Base-by-base conservation (phyloP, 2,329 filamentous ascomycete genomes). In the Cordyceps militaris region DNA sequence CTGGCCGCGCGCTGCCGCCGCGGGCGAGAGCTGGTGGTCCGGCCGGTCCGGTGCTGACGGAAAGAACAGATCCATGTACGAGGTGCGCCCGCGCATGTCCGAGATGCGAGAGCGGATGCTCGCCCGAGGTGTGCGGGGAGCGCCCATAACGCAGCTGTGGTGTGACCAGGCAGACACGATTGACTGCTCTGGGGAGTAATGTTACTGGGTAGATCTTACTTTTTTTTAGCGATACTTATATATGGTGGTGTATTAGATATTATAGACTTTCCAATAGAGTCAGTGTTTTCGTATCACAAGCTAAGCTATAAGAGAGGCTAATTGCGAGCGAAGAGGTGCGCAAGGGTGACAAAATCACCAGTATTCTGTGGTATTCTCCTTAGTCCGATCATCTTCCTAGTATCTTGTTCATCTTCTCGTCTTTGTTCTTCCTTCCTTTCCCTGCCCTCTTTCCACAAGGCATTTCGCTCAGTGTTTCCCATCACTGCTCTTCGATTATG, bases 1-100 rank as follows among this genome's bases (percentile, higher is more conserved):
- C 9, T 96, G 90, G 91, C 90, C 91, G 8, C 79, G 91, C 6
- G 84, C 83, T 1, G 81, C 80, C 53, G 89, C 88, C 0, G 88
- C 86, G 0, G 88, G 81, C 26, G 91, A 95, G 73, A 84, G 92
- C 1, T 77, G 93, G 48, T 96, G 91, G 91, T 88, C 84, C 42
- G 89, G 89, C 53, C 73, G 79, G 56, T 80, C 81, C 59, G 88
- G 92, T 66, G 79, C 75, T 2, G 69, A 76, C 16, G 88, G 88
- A 2, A 72, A 81, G 67, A 91, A 91, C 70, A 76, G 89, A 54
- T 88, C 83, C 61, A 86, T 89, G 74, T 74, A 88, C 59, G 82
- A 85, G 38, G 88, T 87, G 10, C 80, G 79, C 44, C 86, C 86
- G 13, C 75, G 91, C 51, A 71, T 95, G 66, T 82, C 82, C 48